Percentiles rank a stretch among this genome's conserved stretches.
Conservation (phyloP, 2,329 filamentous ascomycete species). For the Didymella sp. region DNA sequence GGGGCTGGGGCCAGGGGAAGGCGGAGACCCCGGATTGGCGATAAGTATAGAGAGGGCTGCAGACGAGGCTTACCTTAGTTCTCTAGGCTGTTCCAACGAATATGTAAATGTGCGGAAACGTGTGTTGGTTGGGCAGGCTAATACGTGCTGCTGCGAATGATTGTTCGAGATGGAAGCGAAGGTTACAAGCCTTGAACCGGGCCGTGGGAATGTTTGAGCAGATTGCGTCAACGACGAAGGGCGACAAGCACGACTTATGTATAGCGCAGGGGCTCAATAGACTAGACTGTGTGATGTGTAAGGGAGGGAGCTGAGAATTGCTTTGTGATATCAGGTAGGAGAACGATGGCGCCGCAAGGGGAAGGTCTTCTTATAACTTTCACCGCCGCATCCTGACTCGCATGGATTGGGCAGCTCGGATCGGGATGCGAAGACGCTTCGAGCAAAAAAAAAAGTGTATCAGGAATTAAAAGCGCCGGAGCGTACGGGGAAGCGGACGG, state of each 20-base stretch:
- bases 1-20: slow-evolving; percentile 25
- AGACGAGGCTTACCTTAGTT: slow-evolving; percentile 42
- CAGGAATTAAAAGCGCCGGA: slow-evolving; percentile 26
- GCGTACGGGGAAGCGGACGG: slow-evolving; percentile 40
- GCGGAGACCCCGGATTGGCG: slow-evolving; percentile 34
- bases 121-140: slow-evolving; percentile 17
- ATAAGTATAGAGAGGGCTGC: slow-evolving; percentile 35
- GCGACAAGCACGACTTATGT: slow-evolving; percentile 9
- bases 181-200: slow-evolving; percentile 8
- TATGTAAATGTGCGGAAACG: background rate
- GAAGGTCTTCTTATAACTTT: slow-evolving; percentile 35
- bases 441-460: slow-evolving; percentile 38
- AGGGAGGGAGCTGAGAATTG: slow-evolving; percentile 18
- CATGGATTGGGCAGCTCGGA: slow-evolving; percentile 25
- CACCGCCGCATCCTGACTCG: slow-evolving; percentile 43
- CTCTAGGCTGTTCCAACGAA: slow-evolving; percentile 23
- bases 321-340: slow-evolving; percentile 17
- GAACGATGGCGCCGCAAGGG: slow-evolving; percentile 27
- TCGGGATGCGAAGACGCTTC: slow-evolving; percentile 26
- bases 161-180: slow-evolving; percentile 12
- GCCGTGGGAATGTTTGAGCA: slow-evolving; percentile 2
- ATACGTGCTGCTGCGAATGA: slow-evolving; percentile 26
- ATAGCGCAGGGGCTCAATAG: slow-evolving; percentile 9
- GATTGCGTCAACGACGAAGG: slow-evolving; percentile 12
- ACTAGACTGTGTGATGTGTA: slow-evolving; percentile 8